A percentile compares a stretch with the other conserved stretches of the same genome.
phyloP scores from a whole-genome alignment of 805 yeast species.

The Ogataea haglerorum region DNA sequence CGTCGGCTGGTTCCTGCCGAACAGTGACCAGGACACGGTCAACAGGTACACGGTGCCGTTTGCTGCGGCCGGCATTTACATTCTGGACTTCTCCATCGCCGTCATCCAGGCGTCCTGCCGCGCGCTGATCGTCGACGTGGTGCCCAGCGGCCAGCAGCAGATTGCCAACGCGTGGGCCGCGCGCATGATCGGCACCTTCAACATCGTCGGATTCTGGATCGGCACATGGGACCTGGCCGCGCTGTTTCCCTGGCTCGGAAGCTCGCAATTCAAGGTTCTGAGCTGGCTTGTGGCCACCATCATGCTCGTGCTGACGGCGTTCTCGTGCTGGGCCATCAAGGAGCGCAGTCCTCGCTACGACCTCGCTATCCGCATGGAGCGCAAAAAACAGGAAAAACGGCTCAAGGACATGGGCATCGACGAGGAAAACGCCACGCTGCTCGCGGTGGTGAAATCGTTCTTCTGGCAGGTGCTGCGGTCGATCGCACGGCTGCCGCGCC shows the following conservation, averaged over 20 bases:
- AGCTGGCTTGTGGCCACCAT: conserved; percentile 40
- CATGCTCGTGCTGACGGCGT: conserved; percentile 38
- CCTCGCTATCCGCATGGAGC: conserved; percentile 36
- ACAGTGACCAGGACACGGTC: conserved; percentile 22
- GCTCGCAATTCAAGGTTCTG: conserved; percentile 50
- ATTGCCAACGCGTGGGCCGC: conserved; percentile 67
- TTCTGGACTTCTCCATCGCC: conserved; percentile 54
- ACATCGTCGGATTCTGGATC: conserved; percentile 52
- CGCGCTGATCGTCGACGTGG: conserved; percentile 60
- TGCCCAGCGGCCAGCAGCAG: conserved; percentile 54
- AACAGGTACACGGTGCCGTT: conserved; percentile 40
- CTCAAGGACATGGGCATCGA: conserved; percentile 37
- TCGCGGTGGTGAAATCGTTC: conserved; percentile 24
- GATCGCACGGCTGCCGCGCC: conserved; percentile 43
- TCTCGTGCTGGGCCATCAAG: conserved; percentile 39
- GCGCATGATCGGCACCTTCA: conserved; percentile 57
- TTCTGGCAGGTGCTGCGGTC: conserved; percentile 36
- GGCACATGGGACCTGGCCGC: conserved; percentile 45
- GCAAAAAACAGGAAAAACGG: conserved; percentile 33
- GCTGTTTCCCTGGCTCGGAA: conserved; percentile 40
- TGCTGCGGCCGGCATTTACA: conserved; percentile 52
- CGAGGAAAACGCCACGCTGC: conserved; percentile 20
- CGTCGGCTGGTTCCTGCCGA: conserved; percentile 31
- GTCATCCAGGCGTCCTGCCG: conserved; percentile 59
- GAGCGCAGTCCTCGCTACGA: conserved; percentile 50